Evolutionary conservation across 1,284 basidiomycete genomes (phyloP).

Genomic region (Fistulinella cinereoalba): DNA sequence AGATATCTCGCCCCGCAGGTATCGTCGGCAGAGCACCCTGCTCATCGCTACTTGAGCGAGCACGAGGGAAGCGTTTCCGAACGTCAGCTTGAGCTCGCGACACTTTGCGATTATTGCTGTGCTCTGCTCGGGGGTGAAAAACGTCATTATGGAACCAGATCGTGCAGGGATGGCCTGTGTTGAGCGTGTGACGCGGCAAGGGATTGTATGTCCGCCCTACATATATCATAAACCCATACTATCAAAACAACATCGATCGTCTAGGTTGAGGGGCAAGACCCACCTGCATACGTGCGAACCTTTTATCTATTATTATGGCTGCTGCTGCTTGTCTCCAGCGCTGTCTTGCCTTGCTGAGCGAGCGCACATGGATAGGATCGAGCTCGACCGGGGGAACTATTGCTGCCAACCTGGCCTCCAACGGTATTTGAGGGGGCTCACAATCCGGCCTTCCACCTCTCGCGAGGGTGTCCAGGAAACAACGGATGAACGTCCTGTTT

Average conservation of each 20-base stretch:
- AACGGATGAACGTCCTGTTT: too few relatives aligned
- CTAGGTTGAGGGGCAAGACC: neutral
- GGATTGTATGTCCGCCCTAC: neutral
- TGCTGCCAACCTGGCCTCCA: too few relatives aligned
- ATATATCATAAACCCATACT: too few relatives aligned
- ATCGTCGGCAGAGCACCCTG: neutral
- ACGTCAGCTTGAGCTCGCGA: neutral
- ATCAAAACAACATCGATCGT: neutral
- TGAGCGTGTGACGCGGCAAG: neutral
- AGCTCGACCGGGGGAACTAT: too few relatives aligned
- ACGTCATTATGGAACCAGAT: constrained; percentile 8
- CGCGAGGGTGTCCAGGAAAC: too few relatives aligned
- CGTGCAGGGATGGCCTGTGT: constrained; percentile 5
- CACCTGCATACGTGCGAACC: neutral
- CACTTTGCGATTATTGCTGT: neutral
- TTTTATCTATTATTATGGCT: neutral
- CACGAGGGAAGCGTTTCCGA: neutral
- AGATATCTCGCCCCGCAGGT: constrained; percentile 31
- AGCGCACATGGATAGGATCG: too few relatives aligned
- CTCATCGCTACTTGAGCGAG: neutral
- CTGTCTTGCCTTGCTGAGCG: neutral
- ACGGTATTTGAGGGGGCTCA: too few relatives aligned
- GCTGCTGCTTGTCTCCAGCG: neutral
- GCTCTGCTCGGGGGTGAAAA: neutral
- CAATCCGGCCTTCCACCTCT: too few relatives aligned